Evolutionary conservation across 805 yeast genomes (phyloP).

Genomic region (Kurtzmaniella fragi): DNA sequence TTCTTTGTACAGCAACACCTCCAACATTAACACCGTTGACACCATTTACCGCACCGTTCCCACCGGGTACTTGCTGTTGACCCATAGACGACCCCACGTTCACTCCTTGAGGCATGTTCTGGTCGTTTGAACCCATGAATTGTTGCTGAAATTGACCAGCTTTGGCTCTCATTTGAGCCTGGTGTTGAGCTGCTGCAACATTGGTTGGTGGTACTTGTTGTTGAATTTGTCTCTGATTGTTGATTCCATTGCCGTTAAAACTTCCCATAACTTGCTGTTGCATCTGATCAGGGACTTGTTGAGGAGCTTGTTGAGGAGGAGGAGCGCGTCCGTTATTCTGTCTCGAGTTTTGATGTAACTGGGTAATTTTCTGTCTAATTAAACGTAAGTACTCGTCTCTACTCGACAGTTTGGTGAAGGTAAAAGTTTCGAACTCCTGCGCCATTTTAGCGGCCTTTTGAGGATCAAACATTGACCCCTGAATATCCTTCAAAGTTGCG

Average conservation of each 20-base stretch:
- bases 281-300: slow-evolving; percentile 11
- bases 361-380: slow-evolving; percentile 35
- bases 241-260: slow-evolving; percentile 7
- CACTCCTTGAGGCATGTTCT: no score
- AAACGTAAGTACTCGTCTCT: slow-evolving; percentile 52
- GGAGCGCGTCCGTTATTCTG: slow-evolving; percentile 6
- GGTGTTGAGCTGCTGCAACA: not conserved
- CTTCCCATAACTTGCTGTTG: slow-evolving; percentile 18
- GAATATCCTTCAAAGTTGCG: slow-evolving; percentile 33
- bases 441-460: slow-evolving; percentile 44
- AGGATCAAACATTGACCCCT: slow-evolving; percentile 25
- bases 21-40: slow-evolving; percentile 1
- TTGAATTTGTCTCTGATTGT: slow-evolving; percentile 2
- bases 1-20: not conserved
- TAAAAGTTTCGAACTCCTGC: slow-evolving; percentile 64
- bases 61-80: no score
- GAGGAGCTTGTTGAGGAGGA: slow-evolving; percentile 2
- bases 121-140: not conserved
- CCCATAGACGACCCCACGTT: no score
- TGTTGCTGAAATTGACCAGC: slow-evolving; percentile 13
- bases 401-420: slow-evolving; percentile 53
- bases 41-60: not conserved
- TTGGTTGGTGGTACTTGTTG: slow-evolving; percentile 1
- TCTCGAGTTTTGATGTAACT: slow-evolving; percentile 17
- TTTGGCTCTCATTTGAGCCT: not conserved